These are phyloP conservation scores for Wilcoxina mikolae DNA, from an alignment of 495 filamentous ascomycete species.

Conservation along the genomic window DNA sequence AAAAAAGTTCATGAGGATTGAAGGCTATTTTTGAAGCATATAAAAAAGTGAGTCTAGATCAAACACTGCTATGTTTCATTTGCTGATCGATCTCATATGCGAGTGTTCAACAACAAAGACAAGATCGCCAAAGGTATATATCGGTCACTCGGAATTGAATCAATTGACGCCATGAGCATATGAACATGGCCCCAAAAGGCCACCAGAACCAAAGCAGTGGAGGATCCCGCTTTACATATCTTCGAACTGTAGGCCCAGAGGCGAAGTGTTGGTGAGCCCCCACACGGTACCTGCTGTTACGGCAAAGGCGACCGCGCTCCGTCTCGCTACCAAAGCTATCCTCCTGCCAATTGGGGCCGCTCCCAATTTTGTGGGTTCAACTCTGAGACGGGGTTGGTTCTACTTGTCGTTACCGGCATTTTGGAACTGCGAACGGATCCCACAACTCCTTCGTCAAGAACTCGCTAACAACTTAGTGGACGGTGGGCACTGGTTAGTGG, in stretches of 20 bases:
- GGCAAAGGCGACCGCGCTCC: neutral
- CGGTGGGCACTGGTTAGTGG: no score
- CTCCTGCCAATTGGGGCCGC: neutral
- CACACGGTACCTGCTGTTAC: neutral
- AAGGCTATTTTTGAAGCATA: no score
- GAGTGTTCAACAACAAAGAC: no score
- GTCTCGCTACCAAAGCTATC: neutral
- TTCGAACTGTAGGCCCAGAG: neutral
- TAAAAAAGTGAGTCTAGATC: no score
- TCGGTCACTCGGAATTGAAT: no score
- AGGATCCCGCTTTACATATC: neutral
- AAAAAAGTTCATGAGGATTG: no score
- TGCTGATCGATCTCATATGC: no score
- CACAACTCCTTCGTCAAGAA: neutral
- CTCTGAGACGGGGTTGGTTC: neutral
- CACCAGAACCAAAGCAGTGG: neutral
- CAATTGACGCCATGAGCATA: no score
- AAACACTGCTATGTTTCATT: no score
- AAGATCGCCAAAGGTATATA: no score
- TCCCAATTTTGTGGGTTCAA: neutral
- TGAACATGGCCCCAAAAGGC: neutral
- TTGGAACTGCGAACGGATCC: neutral
- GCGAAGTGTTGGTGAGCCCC: neutral
- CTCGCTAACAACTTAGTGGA: no score
- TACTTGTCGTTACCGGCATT: neutral